phyloP scores from a whole-genome alignment of 257 asterid genomes.

The Ligustrum vulgare region DNA sequence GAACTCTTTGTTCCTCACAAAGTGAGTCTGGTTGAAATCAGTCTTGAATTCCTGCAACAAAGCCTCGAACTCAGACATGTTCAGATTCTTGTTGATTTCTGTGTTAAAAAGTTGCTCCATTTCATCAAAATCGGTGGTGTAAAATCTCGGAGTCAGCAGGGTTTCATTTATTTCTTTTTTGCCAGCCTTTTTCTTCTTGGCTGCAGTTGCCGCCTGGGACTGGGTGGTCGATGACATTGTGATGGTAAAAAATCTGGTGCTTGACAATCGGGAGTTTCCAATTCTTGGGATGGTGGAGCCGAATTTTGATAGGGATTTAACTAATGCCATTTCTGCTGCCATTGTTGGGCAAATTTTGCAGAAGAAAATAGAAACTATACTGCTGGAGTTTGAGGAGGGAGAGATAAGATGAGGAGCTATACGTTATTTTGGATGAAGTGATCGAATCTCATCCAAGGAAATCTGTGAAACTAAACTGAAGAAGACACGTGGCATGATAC shows the following conservation, averaged over 20 bases:
- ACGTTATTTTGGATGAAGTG: conserved; percentile 29
- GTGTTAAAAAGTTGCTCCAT: conserved; percentile 57
- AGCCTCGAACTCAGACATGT: conserved; percentile 46
- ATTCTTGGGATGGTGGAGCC: conserved; percentile 33
- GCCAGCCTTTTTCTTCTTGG: conserved; percentile 42
- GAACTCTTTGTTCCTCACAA: conserved; percentile 65
- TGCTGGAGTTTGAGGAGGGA: background rate
- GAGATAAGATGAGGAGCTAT: conserved; percentile 19
- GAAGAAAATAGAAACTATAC: background rate
- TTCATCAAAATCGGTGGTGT: conserved; percentile 70
- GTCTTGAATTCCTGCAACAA: conserved; percentile 59
- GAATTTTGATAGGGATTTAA: conserved; percentile 66
- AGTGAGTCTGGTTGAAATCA: conserved; percentile 56
- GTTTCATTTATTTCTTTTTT: conserved; percentile 69
- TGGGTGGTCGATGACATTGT: conserved; percentile 64
- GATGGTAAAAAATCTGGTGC: conserved; percentile 31
- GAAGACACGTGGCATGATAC: conserved; percentile 55
- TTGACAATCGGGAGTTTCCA: conserved; percentile 22
- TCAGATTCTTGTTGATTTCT: conserved; percentile 51
- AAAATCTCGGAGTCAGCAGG: conserved; percentile 75
- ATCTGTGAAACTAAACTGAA: conserved; percentile 39
- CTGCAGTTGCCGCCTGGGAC: conserved; percentile 33
- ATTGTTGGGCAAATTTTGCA: conserved; percentile 22
- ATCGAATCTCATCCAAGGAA: conserved; percentile 67
- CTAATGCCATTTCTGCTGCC: conserved; percentile 78